Base-by-base conservation (phyloP, 108 stramenopile species). In the Poteriospumella lacustris region DNA sequence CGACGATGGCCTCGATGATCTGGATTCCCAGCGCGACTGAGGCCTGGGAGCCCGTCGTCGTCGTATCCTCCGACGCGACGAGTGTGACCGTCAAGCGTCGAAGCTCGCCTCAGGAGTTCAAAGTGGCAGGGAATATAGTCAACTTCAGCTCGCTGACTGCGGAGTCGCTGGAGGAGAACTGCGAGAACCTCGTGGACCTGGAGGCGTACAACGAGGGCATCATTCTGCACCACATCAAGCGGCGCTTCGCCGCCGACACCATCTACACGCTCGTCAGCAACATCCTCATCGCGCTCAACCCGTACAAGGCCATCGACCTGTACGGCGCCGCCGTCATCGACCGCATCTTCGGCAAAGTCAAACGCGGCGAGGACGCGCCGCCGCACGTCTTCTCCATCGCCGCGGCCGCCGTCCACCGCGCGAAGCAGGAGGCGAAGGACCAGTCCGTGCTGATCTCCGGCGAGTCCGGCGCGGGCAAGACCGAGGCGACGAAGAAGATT, bases 201-300 rank as follows among this genome's bases (percentile, higher is more conserved):
- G 31, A 78, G 52, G 52, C 77, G 5, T 76, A 68, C 36, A 78
- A 78, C 43, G 77, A 82, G 59, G 85, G 81, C 0, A 44, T 68
- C 43, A 76, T 76, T 42, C 42, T 73, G 33, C 47, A 52, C 36
- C 70, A 73, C 33, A 56, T 73, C 36, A 73, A 33, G 31, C 28
- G 5, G 15, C 3, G 60, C 9, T 64, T 64, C 36, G 24, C 2
- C n/a, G 2, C 19, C 24, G 90, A 94, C 77, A 88, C 91, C 68
- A 95, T 98, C 78, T 98, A 98, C 85, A 97, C 97, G 2, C 80
- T 79, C 44, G 93, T 96, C 1, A 96, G 97, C 34, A 92, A 93
- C 24, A 94, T 98, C 43, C 86, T 98, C 5, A 91, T 98, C 68
- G 90, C 91, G 5, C 85, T 97, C 59, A 98, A 98, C 83, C 97